Conservation (phyloP, 495 filamentous ascomycete species). For the Penicillium cosmopolitanum region DNA sequence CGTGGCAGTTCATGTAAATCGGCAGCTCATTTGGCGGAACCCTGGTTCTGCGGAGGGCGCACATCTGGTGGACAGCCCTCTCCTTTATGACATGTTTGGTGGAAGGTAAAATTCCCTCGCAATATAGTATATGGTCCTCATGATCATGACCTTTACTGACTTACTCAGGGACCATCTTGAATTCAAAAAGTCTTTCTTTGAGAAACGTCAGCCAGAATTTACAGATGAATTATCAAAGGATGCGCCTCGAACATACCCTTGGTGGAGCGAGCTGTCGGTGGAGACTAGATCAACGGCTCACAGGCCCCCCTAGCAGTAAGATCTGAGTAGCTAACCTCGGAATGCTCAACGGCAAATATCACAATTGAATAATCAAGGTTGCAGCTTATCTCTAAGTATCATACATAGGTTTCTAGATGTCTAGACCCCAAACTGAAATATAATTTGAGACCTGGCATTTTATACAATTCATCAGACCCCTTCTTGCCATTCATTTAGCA, state of each 20-base stretch:
- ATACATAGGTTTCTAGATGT: too few relatives aligned
- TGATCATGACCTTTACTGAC: slow-evolving; percentile 2
- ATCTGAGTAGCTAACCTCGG: too few relatives aligned
- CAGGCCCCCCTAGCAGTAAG: background rate
- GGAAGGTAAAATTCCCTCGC: slow-evolving; percentile 19
- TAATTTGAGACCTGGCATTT: too few relatives aligned
- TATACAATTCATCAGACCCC: too few relatives aligned
- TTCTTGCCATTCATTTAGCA: too few relatives aligned
- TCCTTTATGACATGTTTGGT: slow-evolving; percentile 56
- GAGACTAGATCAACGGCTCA: slow-evolving; percentile 2
- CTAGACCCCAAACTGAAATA: too few relatives aligned
- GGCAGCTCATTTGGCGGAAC: slow-evolving; percentile 57
- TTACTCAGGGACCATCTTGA: slow-evolving; percentile 11
- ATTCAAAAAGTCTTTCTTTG: slow-evolving; percentile 44
- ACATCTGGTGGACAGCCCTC: slow-evolving; percentile 56
- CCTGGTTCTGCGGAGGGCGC: slow-evolving; percentile 53
- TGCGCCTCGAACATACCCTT: slow-evolving; percentile 34
- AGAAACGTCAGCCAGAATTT: slow-evolving; percentile 57
- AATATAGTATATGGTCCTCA: background rate
- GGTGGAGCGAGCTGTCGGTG: slow-evolving; percentile 30
- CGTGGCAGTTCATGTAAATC: slow-evolving; percentile 53
- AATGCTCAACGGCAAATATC: too few relatives aligned
- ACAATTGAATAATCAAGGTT: too few relatives aligned
- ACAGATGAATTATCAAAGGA: slow-evolving; percentile 38
- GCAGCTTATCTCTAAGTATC: too few relatives aligned